Conservation (phyloP, 441 rosid genomes). For the Erodium trifolium region DNA sequence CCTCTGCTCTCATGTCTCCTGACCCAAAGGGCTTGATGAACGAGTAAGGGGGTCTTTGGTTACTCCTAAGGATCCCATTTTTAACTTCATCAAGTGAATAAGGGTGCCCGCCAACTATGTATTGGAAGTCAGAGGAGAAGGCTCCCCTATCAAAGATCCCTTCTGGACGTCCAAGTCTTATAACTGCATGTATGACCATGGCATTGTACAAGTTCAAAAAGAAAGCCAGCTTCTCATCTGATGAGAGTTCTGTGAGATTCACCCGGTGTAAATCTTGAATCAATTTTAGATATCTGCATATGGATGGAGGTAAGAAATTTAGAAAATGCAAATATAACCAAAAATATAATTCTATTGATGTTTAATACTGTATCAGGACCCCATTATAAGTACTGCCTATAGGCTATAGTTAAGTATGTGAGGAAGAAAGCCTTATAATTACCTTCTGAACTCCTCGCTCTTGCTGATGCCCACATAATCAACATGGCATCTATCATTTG, state of each 20-base stretch:
- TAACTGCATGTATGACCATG: constrained; percentile 81
- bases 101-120: constrained; percentile 63
- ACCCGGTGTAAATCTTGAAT: constrained; percentile 68
- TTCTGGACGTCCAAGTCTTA: constrained; percentile 54
- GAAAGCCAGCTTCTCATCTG: constrained; percentile 58
- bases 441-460: constrained; percentile 91
- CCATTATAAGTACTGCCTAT: neutral
- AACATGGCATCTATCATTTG: constrained; percentile 51
- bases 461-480: constrained; percentile 51
- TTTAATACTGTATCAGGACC: no score
- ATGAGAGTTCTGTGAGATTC: constrained; percentile 40
- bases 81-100: constrained; percentile 50
- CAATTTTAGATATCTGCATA: constrained; percentile 58
- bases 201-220: constrained; percentile 81
- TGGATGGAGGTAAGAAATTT: neutral
- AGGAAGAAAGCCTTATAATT: neutral
- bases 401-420: neutral
- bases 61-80: constrained; percentile 63
- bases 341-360: neutral
- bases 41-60: constrained; percentile 48
- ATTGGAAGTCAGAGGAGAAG: constrained; percentile 57
- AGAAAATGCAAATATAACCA: neutral
- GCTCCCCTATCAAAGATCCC: constrained; percentile 63
- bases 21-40: constrained; percentile 45
- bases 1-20: constrained; percentile 51